These are phyloP conservation scores for Arthrinium phaeospermum DNA, from an alignment of 2,329 filamentous ascomycete species.

Conservation along the genomic window DNA sequence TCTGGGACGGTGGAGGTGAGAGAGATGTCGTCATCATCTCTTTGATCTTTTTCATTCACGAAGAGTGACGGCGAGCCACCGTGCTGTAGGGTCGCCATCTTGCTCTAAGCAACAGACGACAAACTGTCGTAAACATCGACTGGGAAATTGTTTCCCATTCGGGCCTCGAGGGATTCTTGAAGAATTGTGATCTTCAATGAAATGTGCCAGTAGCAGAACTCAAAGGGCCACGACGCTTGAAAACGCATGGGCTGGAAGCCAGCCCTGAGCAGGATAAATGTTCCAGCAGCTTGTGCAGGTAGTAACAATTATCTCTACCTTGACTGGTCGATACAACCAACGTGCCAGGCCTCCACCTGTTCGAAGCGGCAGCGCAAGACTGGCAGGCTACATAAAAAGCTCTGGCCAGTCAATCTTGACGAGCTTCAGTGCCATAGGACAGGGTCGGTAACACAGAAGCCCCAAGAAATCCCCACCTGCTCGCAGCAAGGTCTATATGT, in stretches of 20 bases:
- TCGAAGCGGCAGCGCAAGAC: neutral
- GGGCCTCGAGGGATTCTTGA: neutral
- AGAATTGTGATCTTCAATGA: neutral
- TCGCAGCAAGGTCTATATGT: neutral
- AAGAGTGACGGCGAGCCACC: slow-evolving; percentile 20
- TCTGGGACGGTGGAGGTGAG: slow-evolving; percentile 55
- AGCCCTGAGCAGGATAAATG: neutral
- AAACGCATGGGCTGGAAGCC: neutral
- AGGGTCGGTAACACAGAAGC: slow-evolving; percentile 8
- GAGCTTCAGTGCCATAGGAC: neutral
- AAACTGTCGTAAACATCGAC: neutral
- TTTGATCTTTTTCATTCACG: slow-evolving; percentile 20
- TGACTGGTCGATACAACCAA: neutral
- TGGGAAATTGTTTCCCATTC: neutral
- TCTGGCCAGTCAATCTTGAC: neutral
- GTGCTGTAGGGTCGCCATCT: neutral
- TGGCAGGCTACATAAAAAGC: neutral
- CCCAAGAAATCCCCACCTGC: neutral
- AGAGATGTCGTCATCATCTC: slow-evolving; percentile 54
- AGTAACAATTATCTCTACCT: neutral
- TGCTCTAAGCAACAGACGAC: neutral
- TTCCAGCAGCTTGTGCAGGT: neutral
- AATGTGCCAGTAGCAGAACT: neutral
- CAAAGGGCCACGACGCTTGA: neutral
- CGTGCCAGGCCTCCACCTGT: neutral